A percentile compares a stretch with the other conserved stretches of the same genome.
phyloP scores from a whole-genome alignment of 1,284 basidiomycete species.

The Peniophora sp. region DNA sequence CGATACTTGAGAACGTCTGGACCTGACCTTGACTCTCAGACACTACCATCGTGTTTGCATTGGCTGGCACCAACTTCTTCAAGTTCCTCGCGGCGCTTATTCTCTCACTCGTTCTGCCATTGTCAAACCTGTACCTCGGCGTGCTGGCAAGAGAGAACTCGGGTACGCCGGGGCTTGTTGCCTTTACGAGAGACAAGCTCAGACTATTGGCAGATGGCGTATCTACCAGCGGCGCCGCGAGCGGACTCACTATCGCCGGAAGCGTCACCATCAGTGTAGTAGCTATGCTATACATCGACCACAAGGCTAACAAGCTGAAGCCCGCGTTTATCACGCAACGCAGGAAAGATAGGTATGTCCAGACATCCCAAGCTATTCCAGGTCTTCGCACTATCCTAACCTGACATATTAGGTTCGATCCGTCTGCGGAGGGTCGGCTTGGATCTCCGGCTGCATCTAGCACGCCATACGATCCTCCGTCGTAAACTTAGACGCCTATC shows the following conservation, averaged over 20 bases:
- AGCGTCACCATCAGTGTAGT: conserved; percentile 65
- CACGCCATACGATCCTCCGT: too few species aligned
- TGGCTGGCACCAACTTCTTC: conserved; percentile 70
- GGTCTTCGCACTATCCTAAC: too few species aligned
- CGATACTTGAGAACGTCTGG: not conserved
- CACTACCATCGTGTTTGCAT: conserved; percentile 72
- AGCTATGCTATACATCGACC: conserved; percentile 79
- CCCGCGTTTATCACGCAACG: conserved; percentile 64
- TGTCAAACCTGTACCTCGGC: conserved; percentile 69
- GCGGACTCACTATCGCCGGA: conserved; percentile 50
- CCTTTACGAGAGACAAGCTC: too few species aligned
- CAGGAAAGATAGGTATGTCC: conserved; percentile 49
- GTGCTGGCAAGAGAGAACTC: too few species aligned
- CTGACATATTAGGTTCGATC: too few species aligned
- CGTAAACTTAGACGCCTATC: too few species aligned
- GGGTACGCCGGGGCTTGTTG: too few species aligned
- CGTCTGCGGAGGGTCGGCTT: too few species aligned
- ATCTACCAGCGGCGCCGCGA: conserved; percentile 45
- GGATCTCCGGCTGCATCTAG: too few species aligned
- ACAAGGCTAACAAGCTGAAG: conserved; percentile 68
- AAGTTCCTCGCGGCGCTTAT: conserved; percentile 66
- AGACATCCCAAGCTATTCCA: too few species aligned
- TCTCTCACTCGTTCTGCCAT: conserved; percentile 72
- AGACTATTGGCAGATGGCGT: conserved; percentile 18
- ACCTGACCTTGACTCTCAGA: conserved; percentile 23